These are phyloP conservation scores for Candida insectalens DNA, from an alignment of 805 yeast genomes.

Conservation along the genomic window DNA sequence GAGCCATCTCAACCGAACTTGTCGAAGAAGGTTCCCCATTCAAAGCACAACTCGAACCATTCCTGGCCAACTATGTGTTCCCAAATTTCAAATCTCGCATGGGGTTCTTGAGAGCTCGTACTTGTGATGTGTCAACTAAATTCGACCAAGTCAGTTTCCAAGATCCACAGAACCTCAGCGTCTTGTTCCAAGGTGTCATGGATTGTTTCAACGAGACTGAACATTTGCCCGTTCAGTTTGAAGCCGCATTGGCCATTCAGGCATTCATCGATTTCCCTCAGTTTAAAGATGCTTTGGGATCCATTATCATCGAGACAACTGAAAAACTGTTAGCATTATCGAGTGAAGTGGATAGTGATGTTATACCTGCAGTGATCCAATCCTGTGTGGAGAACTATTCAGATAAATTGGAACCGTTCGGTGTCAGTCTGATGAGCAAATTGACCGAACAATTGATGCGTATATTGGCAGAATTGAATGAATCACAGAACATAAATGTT, in stretches of 20 bases:
- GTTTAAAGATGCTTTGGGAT: slow-evolving; percentile 59
- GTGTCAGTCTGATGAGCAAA: slow-evolving; percentile 50
- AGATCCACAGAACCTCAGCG: slow-evolving; percentile 25
- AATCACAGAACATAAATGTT: slow-evolving; percentile 38
- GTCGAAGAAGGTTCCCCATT: slow-evolving; percentile 47
- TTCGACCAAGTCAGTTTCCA: slow-evolving; percentile 53
- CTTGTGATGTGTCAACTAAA: slow-evolving; percentile 55
- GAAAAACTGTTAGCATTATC: slow-evolving; percentile 66
- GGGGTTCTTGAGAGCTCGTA: slow-evolving; percentile 68
- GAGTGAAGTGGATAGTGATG: slow-evolving; percentile 77
- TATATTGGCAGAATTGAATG: slow-evolving; percentile 62
- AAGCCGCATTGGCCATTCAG: slow-evolving; percentile 81
- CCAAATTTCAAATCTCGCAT: slow-evolving; percentile 59
- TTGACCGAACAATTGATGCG: slow-evolving; percentile 69
- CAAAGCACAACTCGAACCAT: slow-evolving; percentile 54
- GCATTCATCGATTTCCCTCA: slow-evolving; percentile 56
- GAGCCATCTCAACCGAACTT: slow-evolving; percentile 56
- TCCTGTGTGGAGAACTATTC: slow-evolving; percentile 87
- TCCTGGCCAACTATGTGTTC: slow-evolving; percentile 52
- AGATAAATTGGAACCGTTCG: slow-evolving; percentile 87
- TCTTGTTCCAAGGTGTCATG: slow-evolving; percentile 37
- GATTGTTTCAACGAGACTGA: slow-evolving; percentile 36
- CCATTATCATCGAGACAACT: slow-evolving; percentile 72
- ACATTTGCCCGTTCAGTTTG: slow-evolving; percentile 67
- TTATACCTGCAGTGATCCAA: slow-evolving; percentile 85